Percentiles rank a stretch among this genome's conserved stretches.
phyloP scores from a whole-genome alignment of 2,329 filamentous ascomycete species.

The Cyclaneusma minus region DNA sequence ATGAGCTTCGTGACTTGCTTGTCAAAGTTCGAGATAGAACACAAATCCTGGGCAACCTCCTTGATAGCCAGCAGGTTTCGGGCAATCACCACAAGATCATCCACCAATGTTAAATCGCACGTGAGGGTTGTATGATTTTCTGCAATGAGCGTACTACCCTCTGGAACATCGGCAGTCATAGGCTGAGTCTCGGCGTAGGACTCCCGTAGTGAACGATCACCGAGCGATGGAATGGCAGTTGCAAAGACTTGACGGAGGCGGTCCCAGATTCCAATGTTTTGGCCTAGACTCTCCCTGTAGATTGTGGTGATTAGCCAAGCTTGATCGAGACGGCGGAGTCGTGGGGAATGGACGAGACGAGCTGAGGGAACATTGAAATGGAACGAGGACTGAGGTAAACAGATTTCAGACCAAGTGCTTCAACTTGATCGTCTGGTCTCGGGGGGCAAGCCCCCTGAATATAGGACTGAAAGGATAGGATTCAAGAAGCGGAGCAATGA shows the following conservation, averaged over 20 bases:
- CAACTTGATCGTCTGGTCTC: neutral
- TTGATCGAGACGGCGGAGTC: neutral
- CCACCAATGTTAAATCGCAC: slow-evolving; percentile 45
- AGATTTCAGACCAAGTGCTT: neutral
- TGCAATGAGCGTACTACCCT: slow-evolving; percentile 46
- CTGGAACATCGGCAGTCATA: slow-evolving; percentile 41
- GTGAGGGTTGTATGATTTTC: slow-evolving; percentile 45
- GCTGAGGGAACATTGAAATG: no score
- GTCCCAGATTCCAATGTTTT: slow-evolving; percentile 50
- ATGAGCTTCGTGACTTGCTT: slow-evolving; percentile 52
- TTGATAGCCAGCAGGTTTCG: slow-evolving; percentile 49
- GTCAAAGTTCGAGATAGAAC: slow-evolving; percentile 47
- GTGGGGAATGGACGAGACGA: no score
- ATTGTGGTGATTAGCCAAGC: neutral
- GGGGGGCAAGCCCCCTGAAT: neutral
- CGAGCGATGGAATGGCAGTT: slow-evolving; percentile 43
- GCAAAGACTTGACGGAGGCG: slow-evolving; percentile 46
- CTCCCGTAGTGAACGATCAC: slow-evolving; percentile 41
- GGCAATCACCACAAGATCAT: slow-evolving; percentile 52
- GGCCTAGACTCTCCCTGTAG: slow-evolving; percentile 39
- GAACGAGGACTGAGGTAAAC: neutral
- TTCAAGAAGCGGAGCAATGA: no score
- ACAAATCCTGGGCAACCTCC: slow-evolving; percentile 49
- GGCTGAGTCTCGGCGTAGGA: slow-evolving; percentile 35
- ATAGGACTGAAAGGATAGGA: no score